Base-by-base conservation (phyloP, 2,329 filamentous ascomycete species). In the Colletotrichum sp. region DNA sequence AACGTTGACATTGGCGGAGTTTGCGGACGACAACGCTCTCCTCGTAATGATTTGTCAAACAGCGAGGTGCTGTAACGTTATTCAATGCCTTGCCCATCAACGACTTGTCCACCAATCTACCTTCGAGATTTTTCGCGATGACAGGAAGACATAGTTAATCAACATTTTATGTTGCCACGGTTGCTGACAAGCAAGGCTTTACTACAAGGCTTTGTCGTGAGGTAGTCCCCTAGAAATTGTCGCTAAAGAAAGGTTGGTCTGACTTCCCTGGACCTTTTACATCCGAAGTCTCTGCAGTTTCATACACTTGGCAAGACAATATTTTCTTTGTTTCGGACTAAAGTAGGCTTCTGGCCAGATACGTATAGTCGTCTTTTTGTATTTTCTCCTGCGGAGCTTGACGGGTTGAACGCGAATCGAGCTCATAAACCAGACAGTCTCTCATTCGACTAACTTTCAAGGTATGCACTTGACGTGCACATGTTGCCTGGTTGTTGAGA, bases 41-140 rank as follows among this genome's bases (percentile, higher is more conserved):
- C 43, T 52, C n/a, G 6, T 7, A 13, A 52, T 13, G 1, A 48
- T 21, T 48, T 48, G 43, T 48, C 43, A 48, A 21, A 1, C 9
- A 48, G 43, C 9, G 12, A 48, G 3, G 10, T 52, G 6, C 1
- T 52, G 18, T 13, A 52, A 13, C n/a, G 43, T 52, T 21, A 18
- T 13, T 52, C n/a, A 52, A 52, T 5, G n/a, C 18, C 10, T 7
- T 13, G n/a, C 18, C 10, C n/a, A 52, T 52, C 2, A 21, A 21
- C 3, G 2, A 2, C 18, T 48, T n/a, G 39, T 1, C 18, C 39
- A 4, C 6, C 0, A 3, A 12, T 12, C 5, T 10, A 48, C 6
- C 9, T 48, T n/a, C 3, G 2, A n/a, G 39, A 10, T 10, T n/a
- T 13, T 21, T 21, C 2, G 10, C 1, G 43, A 21, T 4, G 6